Evolutionary conservation across 257 asterid species (phyloP).

Genomic region (Solanum neorickii): DNA sequence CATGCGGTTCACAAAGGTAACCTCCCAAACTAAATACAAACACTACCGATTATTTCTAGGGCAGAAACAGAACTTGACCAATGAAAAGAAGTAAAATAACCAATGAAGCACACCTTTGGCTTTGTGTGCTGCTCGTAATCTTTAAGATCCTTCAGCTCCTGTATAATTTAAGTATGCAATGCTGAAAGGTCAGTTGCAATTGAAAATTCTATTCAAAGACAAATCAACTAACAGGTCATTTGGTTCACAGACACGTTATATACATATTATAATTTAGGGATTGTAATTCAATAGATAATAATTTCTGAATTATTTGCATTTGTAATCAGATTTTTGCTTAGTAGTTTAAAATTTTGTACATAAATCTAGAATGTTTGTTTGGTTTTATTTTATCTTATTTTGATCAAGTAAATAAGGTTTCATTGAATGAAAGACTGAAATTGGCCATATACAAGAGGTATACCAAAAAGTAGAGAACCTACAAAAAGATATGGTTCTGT

Average conservation of each 20-base stretch:
- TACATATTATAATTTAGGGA: not conserved
- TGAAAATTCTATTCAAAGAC: not conserved
- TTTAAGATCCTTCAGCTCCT: constrained; percentile 84
- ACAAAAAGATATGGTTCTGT: not conserved
- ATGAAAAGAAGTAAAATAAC: constrained; percentile 1
- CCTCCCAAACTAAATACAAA: not conserved
- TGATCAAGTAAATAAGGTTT: not conserved
- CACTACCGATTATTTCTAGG: not conserved
- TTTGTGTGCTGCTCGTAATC: constrained; percentile 78
- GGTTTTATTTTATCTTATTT: not conserved
- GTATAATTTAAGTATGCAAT: constrained; percentile 9
- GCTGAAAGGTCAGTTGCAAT: not conserved
- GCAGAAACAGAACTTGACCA: not conserved
- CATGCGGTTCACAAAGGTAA: not conserved
- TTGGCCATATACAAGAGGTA: not conserved
- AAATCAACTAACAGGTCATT: not conserved
- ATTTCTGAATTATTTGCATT: not conserved
- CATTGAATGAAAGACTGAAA: not conserved
- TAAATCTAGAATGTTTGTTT: not conserved
- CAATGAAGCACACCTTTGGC: constrained; percentile 52
- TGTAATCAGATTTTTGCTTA: not conserved
- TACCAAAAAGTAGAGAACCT: not conserved
- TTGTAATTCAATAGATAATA: not conserved
- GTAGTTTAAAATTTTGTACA: not conserved
- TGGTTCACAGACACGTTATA: not conserved